These are phyloP conservation scores for Alternaria sp. DNA, from an alignment of 2,329 filamentous ascomycete genomes.

Conservation along the genomic window DNA sequence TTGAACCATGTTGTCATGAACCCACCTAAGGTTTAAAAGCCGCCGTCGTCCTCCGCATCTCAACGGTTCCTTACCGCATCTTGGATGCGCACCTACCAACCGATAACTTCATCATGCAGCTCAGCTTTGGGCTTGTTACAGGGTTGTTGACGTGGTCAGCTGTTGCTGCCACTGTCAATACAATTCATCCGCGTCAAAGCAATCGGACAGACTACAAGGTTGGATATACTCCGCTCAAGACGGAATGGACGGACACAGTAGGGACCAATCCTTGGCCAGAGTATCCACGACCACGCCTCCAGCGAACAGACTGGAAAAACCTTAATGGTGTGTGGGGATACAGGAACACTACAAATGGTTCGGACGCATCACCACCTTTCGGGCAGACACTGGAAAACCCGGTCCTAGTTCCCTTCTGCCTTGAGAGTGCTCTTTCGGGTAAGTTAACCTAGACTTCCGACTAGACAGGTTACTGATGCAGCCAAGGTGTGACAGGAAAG, in stretches of 20 bases:
- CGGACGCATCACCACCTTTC: conserved; percentile 53
- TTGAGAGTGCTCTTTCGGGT: conserved; percentile 62
- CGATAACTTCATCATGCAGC: conserved; percentile 20
- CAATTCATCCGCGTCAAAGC: conserved; percentile 23
- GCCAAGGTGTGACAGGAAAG: conserved; percentile 50
- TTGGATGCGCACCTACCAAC: not conserved
- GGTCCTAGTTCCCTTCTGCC: conserved; percentile 60
- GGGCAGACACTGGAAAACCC: conserved; percentile 51
- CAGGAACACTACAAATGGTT: conserved; percentile 50
- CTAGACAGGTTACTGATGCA: conserved; percentile 49
- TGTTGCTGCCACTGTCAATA: conserved; percentile 14
- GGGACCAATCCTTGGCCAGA: conserved; percentile 64
- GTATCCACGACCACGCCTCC: conserved; percentile 64
- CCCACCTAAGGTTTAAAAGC: conserved; percentile 28
- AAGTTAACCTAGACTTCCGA: conserved; percentile 3
- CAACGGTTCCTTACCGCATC: not conserved
- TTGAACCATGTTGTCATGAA: conserved; percentile 19
- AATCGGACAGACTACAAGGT: conserved; percentile 41
- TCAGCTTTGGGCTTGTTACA: conserved; percentile 16
- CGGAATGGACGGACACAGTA: conserved; percentile 59
- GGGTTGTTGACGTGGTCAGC: conserved; percentile 16
- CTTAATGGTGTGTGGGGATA: conserved; percentile 67
- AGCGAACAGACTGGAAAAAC: conserved; percentile 61
- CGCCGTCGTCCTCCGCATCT: not conserved
- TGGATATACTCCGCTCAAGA: conserved; percentile 45